Base-by-base conservation (phyloP, 768 basidiomycete species). In the Amanita polypyramis region DNA sequence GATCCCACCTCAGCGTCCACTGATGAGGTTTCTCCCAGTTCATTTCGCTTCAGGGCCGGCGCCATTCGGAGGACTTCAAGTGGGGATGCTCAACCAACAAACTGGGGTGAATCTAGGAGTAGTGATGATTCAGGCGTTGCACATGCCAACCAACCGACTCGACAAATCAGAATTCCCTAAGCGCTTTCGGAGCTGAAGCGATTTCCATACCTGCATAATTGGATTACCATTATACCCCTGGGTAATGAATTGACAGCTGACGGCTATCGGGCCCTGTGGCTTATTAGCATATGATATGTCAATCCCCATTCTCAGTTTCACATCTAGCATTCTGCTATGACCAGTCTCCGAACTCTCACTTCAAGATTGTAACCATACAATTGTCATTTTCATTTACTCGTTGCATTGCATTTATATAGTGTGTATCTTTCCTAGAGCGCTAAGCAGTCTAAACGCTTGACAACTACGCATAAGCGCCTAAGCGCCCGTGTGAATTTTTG, bases 51-150 rank as follows among this genome's bases (percentile, higher is more conserved):
- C 32, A 5, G 34, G 6, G 11, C 44, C 14, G 44, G 44, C 6
- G 44, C 33, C 4, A 34, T 45, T 35, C 34, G 44, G 23, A 45
- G 44, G 33, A 45, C 44, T 21, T 45, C 44, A 20, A 45, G 44
- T 23, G 44, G 44, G 5, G 44, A 45, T 23, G 34, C 35, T 21
- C 43, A 29, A n/a, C 44, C 23, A 12, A 21, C 12, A 19, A 36
- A 11, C 14, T 15, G 19, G 20, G 23, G 35, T 35, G 44, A 32
- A 3, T 29, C 11, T 4, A 19, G 11, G 17, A 25, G 32, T n/a
- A 36, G 43, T 9, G 17, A 32, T 19, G 37, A 19, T 19, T 39
- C 37, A 39, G 15, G 37, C n/a, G 19, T 4, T 10, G 10, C 34
- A 35, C 34, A 17, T 15, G 8, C 19, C 19, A 5, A 10, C n/a